Percentiles rank a stretch among this genome's conserved stretches.
phyloP scores from a whole-genome alignment of 192 early-diverging fungal species.

The Umbelopsis sp. region DNA sequence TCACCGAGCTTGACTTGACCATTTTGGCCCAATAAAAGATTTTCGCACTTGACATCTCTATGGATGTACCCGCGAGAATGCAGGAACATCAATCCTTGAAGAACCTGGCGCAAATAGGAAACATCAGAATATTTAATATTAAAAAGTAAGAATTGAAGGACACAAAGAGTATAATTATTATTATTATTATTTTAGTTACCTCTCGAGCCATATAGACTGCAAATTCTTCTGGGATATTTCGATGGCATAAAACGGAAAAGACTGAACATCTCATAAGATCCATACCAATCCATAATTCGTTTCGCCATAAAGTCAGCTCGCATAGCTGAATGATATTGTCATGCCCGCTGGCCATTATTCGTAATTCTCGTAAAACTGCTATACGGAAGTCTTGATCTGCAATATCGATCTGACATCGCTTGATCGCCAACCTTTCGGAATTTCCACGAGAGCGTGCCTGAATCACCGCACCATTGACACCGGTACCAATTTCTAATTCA shows the following conservation, averaged over 20 bases:
- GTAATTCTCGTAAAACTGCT: slow-evolving; percentile 37
- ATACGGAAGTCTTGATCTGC: slow-evolving; percentile 36
- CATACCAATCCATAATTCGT: slow-evolving; percentile 43
- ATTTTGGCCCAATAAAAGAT: slow-evolving; percentile 34
- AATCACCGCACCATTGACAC: slow-evolving; percentile 42
- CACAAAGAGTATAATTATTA: not conserved
- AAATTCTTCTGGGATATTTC: slow-evolving; percentile 38
- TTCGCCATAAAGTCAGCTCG: slow-evolving; percentile 30
- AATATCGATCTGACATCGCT: slow-evolving; percentile 35
- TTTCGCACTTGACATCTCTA: slow-evolving; percentile 46
- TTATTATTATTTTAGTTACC: slow-evolving; percentile 3
- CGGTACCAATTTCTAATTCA: slow-evolving; percentile 38
- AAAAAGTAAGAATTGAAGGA: not conserved
- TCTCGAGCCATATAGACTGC: slow-evolving; percentile 33
- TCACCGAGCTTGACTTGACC: slow-evolving; percentile 43
- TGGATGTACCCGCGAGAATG: slow-evolving; percentile 40
- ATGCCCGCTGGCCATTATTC: slow-evolving; percentile 38
- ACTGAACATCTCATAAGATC: slow-evolving; percentile 43
- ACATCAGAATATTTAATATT: not conserved
- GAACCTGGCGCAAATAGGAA: slow-evolving; percentile 20
- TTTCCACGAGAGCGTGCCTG: slow-evolving; percentile 19
- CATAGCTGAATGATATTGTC: slow-evolving; percentile 34
- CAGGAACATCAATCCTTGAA: slow-evolving; percentile 34
- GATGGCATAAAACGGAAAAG: slow-evolving; percentile 34
- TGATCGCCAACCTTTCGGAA: slow-evolving; percentile 27